Percentiles rank a stretch among this genome's conserved stretches.
Conservation (phyloP, 1,284 basidiomycete genomes). For the Leccinum solheimii region DNA sequence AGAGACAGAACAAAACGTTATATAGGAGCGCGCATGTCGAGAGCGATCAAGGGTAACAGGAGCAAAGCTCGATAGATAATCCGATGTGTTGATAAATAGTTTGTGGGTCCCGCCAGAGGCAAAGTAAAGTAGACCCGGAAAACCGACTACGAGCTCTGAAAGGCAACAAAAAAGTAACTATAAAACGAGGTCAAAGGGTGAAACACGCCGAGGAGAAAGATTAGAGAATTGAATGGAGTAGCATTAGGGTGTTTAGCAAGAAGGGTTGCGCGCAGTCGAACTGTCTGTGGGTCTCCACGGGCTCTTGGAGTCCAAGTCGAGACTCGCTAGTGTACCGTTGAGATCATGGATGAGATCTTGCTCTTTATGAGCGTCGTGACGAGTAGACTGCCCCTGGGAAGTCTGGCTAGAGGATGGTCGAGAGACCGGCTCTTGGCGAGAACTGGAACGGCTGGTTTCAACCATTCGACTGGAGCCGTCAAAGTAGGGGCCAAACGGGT, state of each 20-base stretch:
- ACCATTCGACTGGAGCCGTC: constrained; percentile 36
- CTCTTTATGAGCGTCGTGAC: constrained; percentile 36
- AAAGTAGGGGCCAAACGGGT: constrained; percentile 45
- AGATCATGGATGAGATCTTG: constrained; percentile 63
- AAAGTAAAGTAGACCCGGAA: constrained; percentile 21
- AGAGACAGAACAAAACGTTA: constrained; percentile 37
- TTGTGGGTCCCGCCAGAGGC: constrained; percentile 27
- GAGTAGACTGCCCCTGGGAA: constrained; percentile 24
- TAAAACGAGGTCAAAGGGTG: constrained; percentile 26
- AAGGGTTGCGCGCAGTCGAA: constrained; percentile 22
- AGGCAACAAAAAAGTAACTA: constrained; percentile 15
- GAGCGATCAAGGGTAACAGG: constrained; percentile 39
- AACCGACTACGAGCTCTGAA: constrained; percentile 22
- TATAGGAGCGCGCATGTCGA: constrained; percentile 38
- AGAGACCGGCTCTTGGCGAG: constrained; percentile 51
- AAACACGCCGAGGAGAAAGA: constrained; percentile 19
- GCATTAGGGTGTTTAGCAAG: constrained; percentile 21
- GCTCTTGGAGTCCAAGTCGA: constrained; percentile 54
- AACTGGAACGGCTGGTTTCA: constrained; percentile 40
- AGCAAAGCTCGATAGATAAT: constrained; percentile 38
- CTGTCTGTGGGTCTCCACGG: constrained; percentile 27
- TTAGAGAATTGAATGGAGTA: constrained; percentile 19
- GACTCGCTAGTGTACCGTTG: constrained; percentile 73
- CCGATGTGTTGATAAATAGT: constrained; percentile 32
- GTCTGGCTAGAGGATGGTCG: constrained; percentile 51